These are phyloP conservation scores for Emiliania huxleyi DNA, from an alignment of 78 protist species.

Conservation along the genomic window DNA sequence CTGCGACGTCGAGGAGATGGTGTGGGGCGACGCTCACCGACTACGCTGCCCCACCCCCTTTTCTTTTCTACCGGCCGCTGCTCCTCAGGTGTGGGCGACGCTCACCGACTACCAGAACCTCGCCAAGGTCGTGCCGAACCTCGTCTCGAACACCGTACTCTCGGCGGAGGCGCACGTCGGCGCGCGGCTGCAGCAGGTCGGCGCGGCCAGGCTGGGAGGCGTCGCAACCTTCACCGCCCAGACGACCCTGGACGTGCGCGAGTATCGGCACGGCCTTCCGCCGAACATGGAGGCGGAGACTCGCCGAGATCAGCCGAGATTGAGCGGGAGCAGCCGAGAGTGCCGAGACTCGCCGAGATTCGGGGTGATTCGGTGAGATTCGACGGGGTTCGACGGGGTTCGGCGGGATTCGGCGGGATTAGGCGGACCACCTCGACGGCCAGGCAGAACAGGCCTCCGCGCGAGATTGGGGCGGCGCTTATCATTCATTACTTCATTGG, in stretches of 20 bases:
- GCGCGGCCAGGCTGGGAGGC: neutral
- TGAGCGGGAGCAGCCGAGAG: neutral
- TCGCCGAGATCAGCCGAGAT: too few relatives aligned
- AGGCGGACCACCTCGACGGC: too few relatives aligned
- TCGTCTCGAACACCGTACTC: neutral
- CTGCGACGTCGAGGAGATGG: neutral
- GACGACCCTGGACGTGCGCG: neutral
- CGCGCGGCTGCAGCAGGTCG: slow-evolving; percentile 1
- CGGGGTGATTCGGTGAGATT: too few relatives aligned
- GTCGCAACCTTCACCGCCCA: neutral
- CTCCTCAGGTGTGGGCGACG: too few relatives aligned
- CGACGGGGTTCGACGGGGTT: too few relatives aligned
- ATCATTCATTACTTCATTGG: too few relatives aligned
- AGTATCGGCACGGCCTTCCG: neutral
- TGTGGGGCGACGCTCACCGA: neutral
- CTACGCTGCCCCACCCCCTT: neutral
- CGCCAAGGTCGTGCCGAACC: neutral
- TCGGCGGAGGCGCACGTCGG: neutral
- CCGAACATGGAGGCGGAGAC: neutral
- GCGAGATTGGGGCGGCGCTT: too few relatives aligned
- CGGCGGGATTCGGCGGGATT: too few relatives aligned
- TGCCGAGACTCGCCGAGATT: neutral
- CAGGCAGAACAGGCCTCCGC: too few relatives aligned
- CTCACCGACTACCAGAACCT: neutral
- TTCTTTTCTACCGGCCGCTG: too few relatives aligned